Percentiles rank a stretch among this genome's conserved stretches.
Evolutionary conservation across 179 eudicot species (phyloP).

Genomic region (Spergularia azorica): DNA sequence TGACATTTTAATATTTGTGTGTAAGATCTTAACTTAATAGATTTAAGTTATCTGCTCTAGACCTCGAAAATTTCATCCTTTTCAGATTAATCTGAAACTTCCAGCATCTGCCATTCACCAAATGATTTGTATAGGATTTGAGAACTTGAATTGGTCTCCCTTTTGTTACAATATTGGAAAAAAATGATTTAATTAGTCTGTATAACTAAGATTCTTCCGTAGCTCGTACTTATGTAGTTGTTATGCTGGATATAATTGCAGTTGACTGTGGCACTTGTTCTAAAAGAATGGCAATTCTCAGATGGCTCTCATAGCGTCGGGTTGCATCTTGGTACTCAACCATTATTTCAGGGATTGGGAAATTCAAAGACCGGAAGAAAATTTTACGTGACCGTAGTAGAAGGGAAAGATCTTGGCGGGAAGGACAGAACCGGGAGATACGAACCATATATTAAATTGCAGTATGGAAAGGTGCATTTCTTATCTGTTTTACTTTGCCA

Average conservation of each 20-base stretch:
- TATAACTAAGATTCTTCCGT: not conserved
- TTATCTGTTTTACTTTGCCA: conserved; percentile 3
- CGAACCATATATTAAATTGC: conserved; percentile 79
- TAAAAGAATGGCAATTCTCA: conserved; percentile 92
- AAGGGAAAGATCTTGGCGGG: conserved; percentile 66
- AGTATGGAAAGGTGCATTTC: conserved; percentile 88
- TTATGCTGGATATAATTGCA: conserved; percentile 30
- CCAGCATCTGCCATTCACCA: not conserved
- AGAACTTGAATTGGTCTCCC: not conserved
- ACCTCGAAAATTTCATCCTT: not conserved
- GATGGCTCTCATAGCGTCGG: conserved; percentile 70
- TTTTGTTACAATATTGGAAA: not conserved
- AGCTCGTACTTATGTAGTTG: too few relatives aligned
- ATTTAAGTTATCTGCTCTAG: not conserved
- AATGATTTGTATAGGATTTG: conserved; percentile 2
- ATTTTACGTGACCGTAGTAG: conserved; percentile 64
- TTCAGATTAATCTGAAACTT: not conserved
- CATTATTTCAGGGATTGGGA: conserved; percentile 49
- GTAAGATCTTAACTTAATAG: conserved; percentile 1
- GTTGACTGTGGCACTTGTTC: conserved; percentile 73
- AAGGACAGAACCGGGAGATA: conserved; percentile 74
- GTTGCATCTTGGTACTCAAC: conserved; percentile 44
- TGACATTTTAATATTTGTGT: not conserved
- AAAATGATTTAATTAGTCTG: not conserved
- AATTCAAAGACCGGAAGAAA: conserved; percentile 80